Evolutionary conservation across 306 rosid genomes (phyloP).

Genomic region (Lotus japonicus): DNA sequence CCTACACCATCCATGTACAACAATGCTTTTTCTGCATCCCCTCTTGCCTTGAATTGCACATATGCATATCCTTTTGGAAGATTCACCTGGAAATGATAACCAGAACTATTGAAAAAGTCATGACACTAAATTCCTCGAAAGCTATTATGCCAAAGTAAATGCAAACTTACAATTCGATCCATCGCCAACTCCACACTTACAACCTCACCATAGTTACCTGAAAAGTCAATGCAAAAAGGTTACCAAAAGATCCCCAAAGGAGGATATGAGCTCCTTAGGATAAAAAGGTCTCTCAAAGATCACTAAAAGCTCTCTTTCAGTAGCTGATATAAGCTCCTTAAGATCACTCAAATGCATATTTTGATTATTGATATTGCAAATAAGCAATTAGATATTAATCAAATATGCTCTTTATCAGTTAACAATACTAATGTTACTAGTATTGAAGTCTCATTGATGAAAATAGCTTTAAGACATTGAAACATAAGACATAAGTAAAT

Average conservation of each 20-base stretch:
- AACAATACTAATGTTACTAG: background rate
- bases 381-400: background rate
- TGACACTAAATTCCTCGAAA: background rate
- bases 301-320: background rate
- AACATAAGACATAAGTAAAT: background rate
- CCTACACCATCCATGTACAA: conserved; percentile 92
- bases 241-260: background rate
- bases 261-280: background rate
- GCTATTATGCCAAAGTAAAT: background rate
- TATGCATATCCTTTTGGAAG: conserved; percentile 96
- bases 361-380: background rate
- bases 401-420: background rate
- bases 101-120: background rate
- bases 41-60: conserved; percentile 87
- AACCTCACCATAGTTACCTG: conserved; percentile 90
- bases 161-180: conserved; percentile 75
- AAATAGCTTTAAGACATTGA: background rate
- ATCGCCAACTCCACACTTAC: conserved; percentile 88
- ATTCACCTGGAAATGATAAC: conserved; percentile 52
- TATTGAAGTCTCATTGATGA: background rate
- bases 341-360: background rate
- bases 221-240: background rate
- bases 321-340: background rate
- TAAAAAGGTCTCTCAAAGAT: background rate
- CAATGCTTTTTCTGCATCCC: conserved; percentile 86